Base-by-base conservation (phyloP, 2,329 filamentous ascomycete genomes). In the Aciculosporium take region DNA sequence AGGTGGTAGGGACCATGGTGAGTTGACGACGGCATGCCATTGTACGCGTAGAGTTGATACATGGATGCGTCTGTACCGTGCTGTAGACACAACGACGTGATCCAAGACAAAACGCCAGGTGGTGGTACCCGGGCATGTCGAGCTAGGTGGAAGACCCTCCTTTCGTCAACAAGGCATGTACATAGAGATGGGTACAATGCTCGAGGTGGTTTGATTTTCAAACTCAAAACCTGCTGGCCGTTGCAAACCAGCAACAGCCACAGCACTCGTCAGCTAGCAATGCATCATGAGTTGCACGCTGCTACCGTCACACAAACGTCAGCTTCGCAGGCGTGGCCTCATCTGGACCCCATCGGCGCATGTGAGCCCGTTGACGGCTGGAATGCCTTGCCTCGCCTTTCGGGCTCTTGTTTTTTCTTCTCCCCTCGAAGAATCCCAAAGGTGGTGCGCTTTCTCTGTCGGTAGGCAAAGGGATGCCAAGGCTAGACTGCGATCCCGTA, bases 291-390 rank as follows among this genome's bases (percentile, higher is more conserved):
- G 25, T 31, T 32, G n/a, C 28, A 28, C 8, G 6, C 35, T 12
- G 9, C 20, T 18, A 17, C 30, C 40, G 41, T 43, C 29, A 43
- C 35, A 27, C 7, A 13, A 20, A 33, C 41, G 37, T 40, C 37
- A 39, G 41, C 41, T 43, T 25, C 34, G 25, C 32, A 28, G 37
- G 27, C 27, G 18, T 33, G 31, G 37, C 32, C 37, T 23, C 25
- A 20, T 31, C 28, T 32, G 37, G 41, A 31, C 37, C 31, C 31
- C 37, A 28, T 40, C 30, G 25, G 25, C 37, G 40, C 32, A 40
- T 37, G 41, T 32, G 29, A 39, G 21, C 18, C 29, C 15, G 18
- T 39, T 18, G 15, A 32, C 30, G 12, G 35, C 13, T 5, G 13
- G 20, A 17, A 41, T 35, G 23, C 33, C 8, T 38, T 25, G 25